Evolutionary conservation across 306 rosid species (phyloP).

Genomic region (Hippophae rhamnoides): DNA sequence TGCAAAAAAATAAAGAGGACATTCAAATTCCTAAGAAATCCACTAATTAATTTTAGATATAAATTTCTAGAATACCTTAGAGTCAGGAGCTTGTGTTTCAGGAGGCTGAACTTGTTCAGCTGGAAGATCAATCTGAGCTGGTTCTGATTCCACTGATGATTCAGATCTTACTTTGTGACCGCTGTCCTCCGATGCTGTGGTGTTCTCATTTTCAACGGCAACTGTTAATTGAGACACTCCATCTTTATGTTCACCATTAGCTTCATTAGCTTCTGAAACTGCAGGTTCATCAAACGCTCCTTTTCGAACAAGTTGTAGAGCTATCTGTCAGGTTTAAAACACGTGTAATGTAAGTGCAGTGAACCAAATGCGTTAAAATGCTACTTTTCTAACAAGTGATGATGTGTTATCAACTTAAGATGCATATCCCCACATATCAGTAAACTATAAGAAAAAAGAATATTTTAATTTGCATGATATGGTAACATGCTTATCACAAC

Average conservation of each 20-base stretch:
- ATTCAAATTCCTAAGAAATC: not conserved
- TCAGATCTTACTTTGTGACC: slow-evolving; percentile 27
- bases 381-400: too few relatives aligned
- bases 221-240: slow-evolving; percentile 18
- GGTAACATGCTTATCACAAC: not conserved
- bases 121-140: slow-evolving; percentile 23
- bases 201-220: slow-evolving; percentile 18
- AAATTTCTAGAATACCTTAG: slow-evolving; percentile 36
- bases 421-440: too few relatives aligned
- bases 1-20: too few relatives aligned
- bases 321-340: slow-evolving; percentile 57
- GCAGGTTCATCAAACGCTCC: slow-evolving; percentile 34
- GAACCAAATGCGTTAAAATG: not conserved
- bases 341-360: slow-evolving; percentile 18
- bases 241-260: slow-evolving; percentile 21
- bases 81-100: slow-evolving; percentile 25
- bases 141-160: slow-evolving; percentile 21
- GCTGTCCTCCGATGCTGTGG: slow-evolving; percentile 19
- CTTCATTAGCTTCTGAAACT: slow-evolving; percentile 20
- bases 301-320: slow-evolving; percentile 77
- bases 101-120: slow-evolving; percentile 35
- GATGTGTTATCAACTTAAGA: not conserved
- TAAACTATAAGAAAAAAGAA: too few relatives aligned
- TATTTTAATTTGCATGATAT: not conserved
- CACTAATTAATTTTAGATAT: not conserved